Base-by-base conservation (phyloP, 139 green algal genomes). In the Chlamydomonas eustigma region DNA sequence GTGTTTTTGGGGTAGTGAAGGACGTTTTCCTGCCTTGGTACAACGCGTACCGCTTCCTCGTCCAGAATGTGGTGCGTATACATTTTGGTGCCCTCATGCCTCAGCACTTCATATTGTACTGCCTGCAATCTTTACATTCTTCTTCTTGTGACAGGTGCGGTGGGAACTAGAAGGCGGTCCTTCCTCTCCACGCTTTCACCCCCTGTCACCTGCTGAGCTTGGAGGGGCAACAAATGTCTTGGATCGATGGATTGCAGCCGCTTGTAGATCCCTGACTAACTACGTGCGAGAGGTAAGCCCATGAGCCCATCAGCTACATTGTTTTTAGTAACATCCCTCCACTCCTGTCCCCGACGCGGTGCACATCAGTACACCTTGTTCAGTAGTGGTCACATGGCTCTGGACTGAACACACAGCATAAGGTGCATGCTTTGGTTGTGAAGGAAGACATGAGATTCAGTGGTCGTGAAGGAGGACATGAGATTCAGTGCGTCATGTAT, bases 21-120 rank as follows among this genome's bases (percentile, higher is more conserved):
- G 93, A 97, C 78, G 91, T 99, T 22, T 98, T 99, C 81, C 88
- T 99, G 81, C 96, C 96, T 8, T 99, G 96, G 96, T 99, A 98
- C 90, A 99, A 99, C 82, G 95, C 95, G 1, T 99, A 98, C 89
- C 83, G 89, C 76, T 91, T 91, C 80, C 79, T 91, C 2, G 78
- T 88, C 4, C 87, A 91, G 80, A 73, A 58, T 58, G 44, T 58
- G 44, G 44, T 58, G 44, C 12, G 44, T 58, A 18, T 12, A 18
- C 12, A 58, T 58, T 12, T 58, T 12, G 12, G 18, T 58, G 44
- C n/a, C n/a, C n/a, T n/a, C n/a, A n/a, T n/a, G n/a, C n/a, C n/a
- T n/a, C n/a, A n/a, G n/a, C n/a, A n/a, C n/a, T n/a, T n/a, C n/a
- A n/a, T n/a, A n/a, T n/a, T n/a, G n/a, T n/a, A n/a, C n/a, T n/a